Conservation (phyloP, 257 asterid species). For the Vinca minor region DNA sequence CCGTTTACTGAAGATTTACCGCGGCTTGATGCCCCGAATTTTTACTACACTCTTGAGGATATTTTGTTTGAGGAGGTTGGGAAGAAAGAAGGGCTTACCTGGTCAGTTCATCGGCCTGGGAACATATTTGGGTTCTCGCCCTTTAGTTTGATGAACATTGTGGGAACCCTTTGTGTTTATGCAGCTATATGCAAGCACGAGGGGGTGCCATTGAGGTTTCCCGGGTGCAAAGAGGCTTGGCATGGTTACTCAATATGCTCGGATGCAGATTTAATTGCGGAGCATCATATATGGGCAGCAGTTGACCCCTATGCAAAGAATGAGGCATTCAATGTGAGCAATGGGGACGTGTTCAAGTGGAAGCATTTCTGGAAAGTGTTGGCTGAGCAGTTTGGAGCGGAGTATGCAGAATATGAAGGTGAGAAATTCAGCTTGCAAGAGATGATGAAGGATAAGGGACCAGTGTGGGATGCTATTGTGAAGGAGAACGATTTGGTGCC, state of each 20-base stretch:
- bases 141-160: conserved; percentile 63
- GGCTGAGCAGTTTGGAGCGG: conserved; percentile 79
- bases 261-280: conserved; percentile 83
- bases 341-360: conserved; percentile 89
- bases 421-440: conserved; percentile 36
- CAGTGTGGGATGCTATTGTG: conserved; percentile 81
- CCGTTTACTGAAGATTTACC: conserved; percentile 78
- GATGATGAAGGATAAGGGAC: conserved; percentile 70
- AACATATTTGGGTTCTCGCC: conserved; percentile 74
- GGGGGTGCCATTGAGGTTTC: conserved; percentile 59
- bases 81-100: conserved; percentile 65
- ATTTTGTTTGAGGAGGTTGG: conserved; percentile 50
- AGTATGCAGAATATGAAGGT: conserved; percentile 48
- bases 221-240: conserved; percentile 68
- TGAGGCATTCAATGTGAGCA: conserved; percentile 82
- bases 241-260: conserved; percentile 70
- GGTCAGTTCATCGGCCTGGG: conserved; percentile 90
- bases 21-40: conserved; percentile 44
- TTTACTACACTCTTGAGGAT: conserved; percentile 60
- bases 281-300: conserved; percentile 92
- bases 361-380: conserved; percentile 84
- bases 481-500: conserved; percentile 50
- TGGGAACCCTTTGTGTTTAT: conserved; percentile 73
- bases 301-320: conserved; percentile 90
- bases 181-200: conserved; percentile 85